Base-by-base conservation (phyloP, 192 early-diverging fungal species). In the Podila verticillata region DNA sequence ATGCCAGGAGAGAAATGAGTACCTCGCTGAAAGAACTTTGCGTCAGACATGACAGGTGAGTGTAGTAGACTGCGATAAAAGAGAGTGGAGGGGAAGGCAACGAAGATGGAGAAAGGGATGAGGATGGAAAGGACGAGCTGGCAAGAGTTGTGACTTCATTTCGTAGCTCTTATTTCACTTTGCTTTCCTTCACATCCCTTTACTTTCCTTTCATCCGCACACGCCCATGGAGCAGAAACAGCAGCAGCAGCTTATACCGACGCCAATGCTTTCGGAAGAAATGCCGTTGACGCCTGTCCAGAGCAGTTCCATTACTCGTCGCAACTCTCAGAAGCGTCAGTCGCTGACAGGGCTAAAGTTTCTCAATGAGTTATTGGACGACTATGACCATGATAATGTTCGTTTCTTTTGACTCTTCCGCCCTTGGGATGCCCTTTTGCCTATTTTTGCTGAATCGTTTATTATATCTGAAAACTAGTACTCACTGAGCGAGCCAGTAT, bases 1-100 rank as follows among this genome's bases (percentile, higher is more conserved):
- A 48, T 39, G 28, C 24, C 8, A 29, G 34, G 26, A 20, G 49
- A n/a, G 32, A 20, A 17, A 7, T 20, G 26, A n/a, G 61, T 83
- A 87, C 87, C 87, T 88, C 87, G 78, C 80, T 88, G 87, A 56
- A 88, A 88, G 67, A 86, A 88, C 65, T 88, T 88, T 32, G 87
- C 87, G 49, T 88, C 87, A 51, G 87, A 88, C 87, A 88, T 87
- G 29, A 63, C 39, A 22, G 20, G 6, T 24, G 48, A n/a, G 4
- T 30, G 63, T 32, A 15, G 36, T 39, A 13, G 1, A 12, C 36
- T 26, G 48, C 10, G 60, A 28, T 54, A 22, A 57, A 22, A 9
- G 5, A 9, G 66, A 57, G 29, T 65, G 57, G 59, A 30, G 10
- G 63, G 34, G 32, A 20, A 30, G 28, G 30, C 57, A 30, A 49